These are phyloP conservation scores for Lipomyces lipofer DNA, from an alignment of 805 yeast genomes.

Conservation along the genomic window DNA sequence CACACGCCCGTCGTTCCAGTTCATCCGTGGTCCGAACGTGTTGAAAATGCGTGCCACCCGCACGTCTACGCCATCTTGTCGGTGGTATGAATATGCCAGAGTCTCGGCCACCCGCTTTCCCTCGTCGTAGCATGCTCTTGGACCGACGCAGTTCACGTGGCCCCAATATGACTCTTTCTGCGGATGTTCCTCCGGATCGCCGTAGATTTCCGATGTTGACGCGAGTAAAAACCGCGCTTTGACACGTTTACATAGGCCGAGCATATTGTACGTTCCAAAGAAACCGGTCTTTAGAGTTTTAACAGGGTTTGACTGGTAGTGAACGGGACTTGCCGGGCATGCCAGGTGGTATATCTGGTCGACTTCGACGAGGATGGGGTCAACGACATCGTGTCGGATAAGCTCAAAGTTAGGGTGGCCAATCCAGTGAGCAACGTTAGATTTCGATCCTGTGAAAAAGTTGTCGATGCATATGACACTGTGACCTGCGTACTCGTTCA, in stretches of 20 bases:
- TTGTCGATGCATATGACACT: conserved; percentile 36
- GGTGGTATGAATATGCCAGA: conserved; percentile 34
- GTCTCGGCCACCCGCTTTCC: conserved; percentile 38
- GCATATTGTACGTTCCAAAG: conserved; percentile 37
- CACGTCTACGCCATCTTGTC: conserved; percentile 35
- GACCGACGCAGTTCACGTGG: conserved; percentile 34
- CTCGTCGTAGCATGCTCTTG: conserved; percentile 37
- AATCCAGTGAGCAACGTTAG: conserved; percentile 36
- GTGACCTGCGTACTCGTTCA: conserved; percentile 21
- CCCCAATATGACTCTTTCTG: conserved; percentile 36
- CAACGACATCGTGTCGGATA: conserved; percentile 37
- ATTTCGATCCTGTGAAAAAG: conserved; percentile 35
- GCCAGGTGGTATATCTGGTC: conserved; percentile 37
- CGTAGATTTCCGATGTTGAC: conserved; percentile 37
- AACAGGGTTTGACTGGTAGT: conserved; percentile 36
- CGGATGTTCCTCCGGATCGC: conserved; percentile 37
- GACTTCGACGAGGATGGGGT: conserved; percentile 35
- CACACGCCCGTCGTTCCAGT: conserved; percentile 37
- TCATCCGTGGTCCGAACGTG: conserved; percentile 37
- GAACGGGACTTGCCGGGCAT: conserved; percentile 37
- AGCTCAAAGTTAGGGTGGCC: conserved; percentile 38
- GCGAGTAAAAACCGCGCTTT: conserved; percentile 35
- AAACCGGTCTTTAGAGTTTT: conserved; percentile 37
- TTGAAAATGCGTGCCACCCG: conserved; percentile 37
- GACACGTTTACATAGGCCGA: conserved; percentile 37